phyloP scores from a whole-genome alignment of 805 yeast genomes.

The Schwanniomyces vanrijiae region DNA sequence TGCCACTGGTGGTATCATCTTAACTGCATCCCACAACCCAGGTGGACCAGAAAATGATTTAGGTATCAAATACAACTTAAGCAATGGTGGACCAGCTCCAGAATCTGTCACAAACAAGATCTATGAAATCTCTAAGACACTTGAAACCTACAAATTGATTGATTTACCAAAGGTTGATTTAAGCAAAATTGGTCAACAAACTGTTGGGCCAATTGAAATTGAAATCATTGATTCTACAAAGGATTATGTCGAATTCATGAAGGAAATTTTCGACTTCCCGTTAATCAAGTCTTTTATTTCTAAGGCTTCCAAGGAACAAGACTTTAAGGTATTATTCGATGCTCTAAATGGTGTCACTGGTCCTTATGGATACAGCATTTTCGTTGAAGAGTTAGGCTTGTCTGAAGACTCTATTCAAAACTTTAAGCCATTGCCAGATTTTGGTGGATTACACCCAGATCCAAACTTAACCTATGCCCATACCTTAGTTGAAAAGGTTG shows the following conservation, averaged over 20 bases:
- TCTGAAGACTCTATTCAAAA: constrained; percentile 74
- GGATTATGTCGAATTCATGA: constrained; percentile 77
- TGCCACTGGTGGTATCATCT: constrained; percentile 90
- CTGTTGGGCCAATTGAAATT: constrained; percentile 62
- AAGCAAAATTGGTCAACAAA: constrained; percentile 49
- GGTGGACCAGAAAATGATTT: constrained; percentile 92
- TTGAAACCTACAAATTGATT: constrained; percentile 58
- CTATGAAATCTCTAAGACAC: constrained; percentile 61
- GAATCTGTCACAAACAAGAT: constrained; percentile 89
- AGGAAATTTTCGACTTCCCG: constrained; percentile 83
- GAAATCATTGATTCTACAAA: constrained; percentile 81
- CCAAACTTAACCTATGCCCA: constrained; percentile 95
- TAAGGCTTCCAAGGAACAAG: constrained; percentile 44
- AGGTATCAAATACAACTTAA: constrained; percentile 93
- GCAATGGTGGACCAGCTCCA: constrained; percentile 98
- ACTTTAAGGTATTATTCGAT: constrained; percentile 80
- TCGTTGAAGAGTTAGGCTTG: constrained; percentile 81
- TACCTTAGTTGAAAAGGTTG: constrained; percentile 85
- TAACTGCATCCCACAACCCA: constrained; percentile 97
- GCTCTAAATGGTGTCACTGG: constrained; percentile 96
- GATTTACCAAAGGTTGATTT: constrained; percentile 69
- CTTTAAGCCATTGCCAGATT: constrained; percentile 77
- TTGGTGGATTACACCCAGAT: constrained; percentile 97
- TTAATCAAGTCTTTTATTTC: constrained; percentile 71
- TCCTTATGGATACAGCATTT: constrained; percentile 86